These are phyloP conservation scores for Brasilioporus rufonigricans DNA, from an alignment of 768 basidiomycete species.

Conservation along the genomic window DNA sequence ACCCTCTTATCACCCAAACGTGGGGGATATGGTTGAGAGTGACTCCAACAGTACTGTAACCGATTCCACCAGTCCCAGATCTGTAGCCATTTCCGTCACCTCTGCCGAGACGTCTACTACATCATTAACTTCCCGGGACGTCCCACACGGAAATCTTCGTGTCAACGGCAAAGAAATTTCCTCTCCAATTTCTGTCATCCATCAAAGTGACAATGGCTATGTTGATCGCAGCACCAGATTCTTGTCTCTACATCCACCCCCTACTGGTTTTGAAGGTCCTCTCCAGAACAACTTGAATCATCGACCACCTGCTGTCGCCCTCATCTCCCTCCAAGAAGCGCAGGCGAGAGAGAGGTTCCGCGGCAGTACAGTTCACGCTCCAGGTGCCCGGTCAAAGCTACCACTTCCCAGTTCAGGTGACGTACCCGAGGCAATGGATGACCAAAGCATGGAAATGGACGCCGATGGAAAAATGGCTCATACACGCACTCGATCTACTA, in stretches of 20 bases:
- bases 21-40: slow-evolving; percentile 39
- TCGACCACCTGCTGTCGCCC: slow-evolving; percentile 51
- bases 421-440: slow-evolving; percentile 20
- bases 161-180: slow-evolving; percentile 55
- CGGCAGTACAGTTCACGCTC: slow-evolving; percentile 40
- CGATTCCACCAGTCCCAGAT: slow-evolving; percentile 40
- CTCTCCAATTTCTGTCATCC: slow-evolving; percentile 46
- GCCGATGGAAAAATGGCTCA: slow-evolving; percentile 22
- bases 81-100: slow-evolving; percentile 34
- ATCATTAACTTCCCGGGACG: slow-evolving; percentile 23
- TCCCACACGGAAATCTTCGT: slow-evolving; percentile 16
- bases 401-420: slow-evolving; percentile 36
- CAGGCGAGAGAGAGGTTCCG: slow-evolving; percentile 64
- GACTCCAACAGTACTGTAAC: slow-evolving; percentile 55
- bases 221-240: slow-evolving; percentile 30
- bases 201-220: slow-evolving; percentile 26
- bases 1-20: slow-evolving; percentile 29
- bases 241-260: slow-evolving; percentile 33
- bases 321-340: slow-evolving; percentile 79
- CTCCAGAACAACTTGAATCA: slow-evolving; percentile 49
- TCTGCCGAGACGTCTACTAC: slow-evolving; percentile 34
- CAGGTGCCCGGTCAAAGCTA: slow-evolving; percentile 23
- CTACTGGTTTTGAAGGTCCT: slow-evolving; percentile 33
- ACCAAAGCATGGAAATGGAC: slow-evolving; percentile 25
- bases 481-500: slow-evolving; percentile 58